phyloP scores from a whole-genome alignment of 306 rosid genomes.

The Cicer pinnatifidum region DNA sequence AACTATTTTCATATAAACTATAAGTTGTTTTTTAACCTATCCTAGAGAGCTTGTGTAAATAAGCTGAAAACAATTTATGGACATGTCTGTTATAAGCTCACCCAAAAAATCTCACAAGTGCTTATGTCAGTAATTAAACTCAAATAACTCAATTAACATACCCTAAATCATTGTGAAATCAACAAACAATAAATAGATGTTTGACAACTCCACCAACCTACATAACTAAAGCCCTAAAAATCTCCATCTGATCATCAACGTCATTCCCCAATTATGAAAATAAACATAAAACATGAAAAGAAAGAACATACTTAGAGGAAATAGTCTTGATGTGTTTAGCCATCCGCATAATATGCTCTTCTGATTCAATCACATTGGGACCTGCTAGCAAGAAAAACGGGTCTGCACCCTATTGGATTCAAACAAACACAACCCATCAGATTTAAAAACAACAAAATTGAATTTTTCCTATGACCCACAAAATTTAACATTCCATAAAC shows the following conservation, averaged over 20 bases:
- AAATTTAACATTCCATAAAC: slow-evolving; percentile 9
- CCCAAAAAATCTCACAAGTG: background rate
- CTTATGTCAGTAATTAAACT: background rate
- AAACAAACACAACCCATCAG: slow-evolving; percentile 37
- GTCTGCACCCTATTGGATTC: slow-evolving; percentile 62
- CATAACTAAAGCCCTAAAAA: background rate
- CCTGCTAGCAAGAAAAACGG: slow-evolving; percentile 93
- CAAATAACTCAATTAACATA: background rate
- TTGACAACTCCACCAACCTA: slow-evolving; percentile 12
- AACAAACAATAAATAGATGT: background rate
- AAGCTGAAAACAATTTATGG: background rate
- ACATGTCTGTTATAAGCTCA: background rate
- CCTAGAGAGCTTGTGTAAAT: background rate
- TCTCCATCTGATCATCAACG: slow-evolving; percentile 18
- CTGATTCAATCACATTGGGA: slow-evolving; percentile 96
- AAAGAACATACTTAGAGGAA: slow-evolving; percentile 66
- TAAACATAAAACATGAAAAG: background rate
- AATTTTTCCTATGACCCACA: slow-evolving; percentile 18
- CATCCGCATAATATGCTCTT: slow-evolving; percentile 82
- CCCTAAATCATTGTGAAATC: background rate
- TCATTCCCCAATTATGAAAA: background rate
- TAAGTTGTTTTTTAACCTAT: background rate
- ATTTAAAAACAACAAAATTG: background rate
- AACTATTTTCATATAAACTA: background rate
- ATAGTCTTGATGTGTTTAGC: slow-evolving; percentile 72